Evolutionary conservation across 805 yeast species (phyloP).

Genomic region (Metschnikowia sp.): DNA sequence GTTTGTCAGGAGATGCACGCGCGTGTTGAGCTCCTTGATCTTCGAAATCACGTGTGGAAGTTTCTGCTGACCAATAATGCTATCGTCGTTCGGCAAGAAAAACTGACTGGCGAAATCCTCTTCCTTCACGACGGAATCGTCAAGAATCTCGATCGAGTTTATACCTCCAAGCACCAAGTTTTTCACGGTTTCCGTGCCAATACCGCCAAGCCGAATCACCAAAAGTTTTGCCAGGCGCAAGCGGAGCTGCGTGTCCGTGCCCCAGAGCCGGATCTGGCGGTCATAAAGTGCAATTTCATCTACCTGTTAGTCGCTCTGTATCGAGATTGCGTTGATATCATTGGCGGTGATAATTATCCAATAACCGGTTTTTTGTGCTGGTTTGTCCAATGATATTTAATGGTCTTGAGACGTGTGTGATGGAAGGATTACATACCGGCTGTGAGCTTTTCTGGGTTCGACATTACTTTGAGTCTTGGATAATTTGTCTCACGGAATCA

Average conservation of each 20-base stretch:
- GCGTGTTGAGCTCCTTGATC: constrained; percentile 72
- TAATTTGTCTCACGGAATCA: not conserved
- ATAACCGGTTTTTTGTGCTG: no score
- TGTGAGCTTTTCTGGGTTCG: constrained; percentile 15
- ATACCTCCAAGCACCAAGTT: constrained; percentile 86
- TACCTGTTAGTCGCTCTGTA: constrained; percentile 4
- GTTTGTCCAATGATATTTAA: no score
- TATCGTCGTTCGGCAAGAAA: constrained; percentile 52
- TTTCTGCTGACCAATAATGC: constrained; percentile 54
- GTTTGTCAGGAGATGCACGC: constrained; percentile 59
- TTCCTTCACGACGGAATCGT: constrained; percentile 49
- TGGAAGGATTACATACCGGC: constrained; percentile 17
- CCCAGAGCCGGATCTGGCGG: constrained; percentile 95
- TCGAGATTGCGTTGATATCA: no score
- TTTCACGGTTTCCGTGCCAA: constrained; percentile 80
- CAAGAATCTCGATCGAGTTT: constrained; percentile 71
- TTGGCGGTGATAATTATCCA: no score
- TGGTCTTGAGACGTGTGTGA: not conserved
- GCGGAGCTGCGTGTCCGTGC: constrained; percentile 81
- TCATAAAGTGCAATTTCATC: constrained; percentile 93
- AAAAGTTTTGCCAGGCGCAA: constrained; percentile 71
- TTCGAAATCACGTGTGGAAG: constrained; percentile 52
- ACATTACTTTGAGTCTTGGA: not conserved
- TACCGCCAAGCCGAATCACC: constrained; percentile 67
- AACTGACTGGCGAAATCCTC: constrained; percentile 74